A percentile compares a stretch with the other conserved stretches of the same genome.
These are phyloP conservation scores for Adansonia digitata DNA, from an alignment of 345 rosid species.

Conservation along the genomic window DNA sequence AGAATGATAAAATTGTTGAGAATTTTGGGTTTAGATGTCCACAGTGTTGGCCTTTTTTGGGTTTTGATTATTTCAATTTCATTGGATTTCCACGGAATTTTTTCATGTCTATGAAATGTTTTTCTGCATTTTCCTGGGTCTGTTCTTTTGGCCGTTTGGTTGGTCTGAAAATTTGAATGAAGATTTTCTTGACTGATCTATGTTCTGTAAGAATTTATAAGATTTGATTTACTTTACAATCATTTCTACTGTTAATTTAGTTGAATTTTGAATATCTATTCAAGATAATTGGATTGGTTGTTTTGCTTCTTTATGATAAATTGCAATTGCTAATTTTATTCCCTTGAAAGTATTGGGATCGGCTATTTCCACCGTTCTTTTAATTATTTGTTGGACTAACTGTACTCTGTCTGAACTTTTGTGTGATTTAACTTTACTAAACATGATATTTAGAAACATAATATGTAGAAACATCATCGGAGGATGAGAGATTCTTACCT, in stretches of 20 bases:
- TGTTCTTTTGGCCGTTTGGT: no score
- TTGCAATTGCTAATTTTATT: neutral
- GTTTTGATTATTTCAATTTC: neutral
- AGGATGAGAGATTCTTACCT: neutral
- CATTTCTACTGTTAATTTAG: slow-evolving; percentile 1
- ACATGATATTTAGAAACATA: neutral
- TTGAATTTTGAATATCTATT: neutral
- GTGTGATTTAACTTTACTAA: neutral
- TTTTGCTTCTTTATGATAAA: neutral
- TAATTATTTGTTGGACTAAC: neutral
- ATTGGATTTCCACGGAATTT: neutral
- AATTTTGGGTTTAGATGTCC: neutral
- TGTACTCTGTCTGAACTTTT: neutral
- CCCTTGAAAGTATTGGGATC: neutral
- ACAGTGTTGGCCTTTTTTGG: neutral
- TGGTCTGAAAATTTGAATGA: neutral
- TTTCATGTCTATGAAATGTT: neutral
- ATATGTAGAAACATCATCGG: neutral
- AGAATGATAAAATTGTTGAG: neutral
- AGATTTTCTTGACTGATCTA: neutral
- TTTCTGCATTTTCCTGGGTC: neutral
- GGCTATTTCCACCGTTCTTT: neutral
- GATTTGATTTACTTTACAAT: neutral
- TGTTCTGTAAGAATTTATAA: neutral
- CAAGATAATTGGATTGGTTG: neutral